These are phyloP conservation scores for Periglandula ipomoeae DNA, from an alignment of 2,329 filamentous ascomycete species.

Conservation along the genomic window DNA sequence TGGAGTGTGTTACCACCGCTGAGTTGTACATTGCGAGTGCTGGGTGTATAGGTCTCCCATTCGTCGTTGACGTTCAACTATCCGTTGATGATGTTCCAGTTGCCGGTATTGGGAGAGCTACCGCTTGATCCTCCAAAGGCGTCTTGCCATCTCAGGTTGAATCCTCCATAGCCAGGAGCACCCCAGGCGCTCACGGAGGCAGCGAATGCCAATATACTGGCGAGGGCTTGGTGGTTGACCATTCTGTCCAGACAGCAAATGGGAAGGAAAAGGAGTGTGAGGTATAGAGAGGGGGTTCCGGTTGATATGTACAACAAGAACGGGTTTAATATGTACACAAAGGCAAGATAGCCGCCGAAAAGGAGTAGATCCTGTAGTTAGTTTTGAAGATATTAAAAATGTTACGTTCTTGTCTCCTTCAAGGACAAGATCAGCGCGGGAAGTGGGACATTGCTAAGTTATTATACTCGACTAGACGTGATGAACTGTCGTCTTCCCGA, in stretches of 20 bases:
- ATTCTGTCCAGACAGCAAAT: constrained; percentile 9
- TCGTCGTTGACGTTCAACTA: constrained; percentile 42
- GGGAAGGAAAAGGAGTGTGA: neutral
- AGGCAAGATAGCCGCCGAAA: neutral
- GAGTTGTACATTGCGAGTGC: constrained; percentile 38
- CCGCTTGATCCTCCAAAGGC: constrained; percentile 30
- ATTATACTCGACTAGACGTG: neutral
- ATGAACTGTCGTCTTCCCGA: neutral
- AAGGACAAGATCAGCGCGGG: neutral
- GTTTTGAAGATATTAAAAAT: neutral
- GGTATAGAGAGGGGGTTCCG: neutral
- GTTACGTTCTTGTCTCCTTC: neutral
- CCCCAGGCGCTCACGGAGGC: constrained; percentile 26
- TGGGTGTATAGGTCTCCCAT: constrained; percentile 38
- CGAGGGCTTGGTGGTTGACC: constrained; percentile 14
- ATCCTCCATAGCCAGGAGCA: constrained; percentile 30
- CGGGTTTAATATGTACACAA: neutral
- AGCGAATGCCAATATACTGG: constrained; percentile 20
- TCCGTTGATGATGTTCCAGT: constrained; percentile 33
- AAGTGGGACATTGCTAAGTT: neutral
- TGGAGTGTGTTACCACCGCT: constrained; percentile 42
- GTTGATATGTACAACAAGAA: constrained; percentile 1
- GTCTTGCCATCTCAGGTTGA: constrained; percentile 33
- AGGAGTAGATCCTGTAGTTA: neutral
- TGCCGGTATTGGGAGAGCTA: constrained; percentile 20